These are phyloP conservation scores for Hyphopichia wangnamkhiaoensis DNA, from an alignment of 1,139 yeast genomes.

Conservation along the genomic window DNA sequence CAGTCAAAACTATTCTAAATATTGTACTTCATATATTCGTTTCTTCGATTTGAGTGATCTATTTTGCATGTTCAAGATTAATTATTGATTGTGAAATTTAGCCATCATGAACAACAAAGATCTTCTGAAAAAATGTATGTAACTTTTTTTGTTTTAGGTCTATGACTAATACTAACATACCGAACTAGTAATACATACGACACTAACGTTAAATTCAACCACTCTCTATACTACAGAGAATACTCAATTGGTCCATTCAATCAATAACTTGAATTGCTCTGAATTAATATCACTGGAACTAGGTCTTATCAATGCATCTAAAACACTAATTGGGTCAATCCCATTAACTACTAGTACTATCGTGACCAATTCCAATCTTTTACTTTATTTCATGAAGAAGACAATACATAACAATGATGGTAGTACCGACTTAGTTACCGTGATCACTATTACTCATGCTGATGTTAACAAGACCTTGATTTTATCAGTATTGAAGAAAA, in stretches of 20 bases:
- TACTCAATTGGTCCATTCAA: slow-evolving; percentile 35
- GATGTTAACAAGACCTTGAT: slow-evolving; percentile 47
- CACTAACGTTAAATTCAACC: slow-evolving; percentile 55
- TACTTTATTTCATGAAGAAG: slow-evolving; percentile 53
- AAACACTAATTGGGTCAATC: slow-evolving; percentile 46
- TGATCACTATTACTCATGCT: slow-evolving; percentile 47
- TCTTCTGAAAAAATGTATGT: slow-evolving; percentile 36
- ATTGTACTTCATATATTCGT: background rate
- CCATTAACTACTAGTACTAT: slow-evolving; percentile 30
- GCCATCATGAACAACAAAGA: slow-evolving; percentile 22
- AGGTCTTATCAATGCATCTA: slow-evolving; percentile 52
- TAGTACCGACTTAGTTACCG: slow-evolving; percentile 51
- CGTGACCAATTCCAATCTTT: slow-evolving; percentile 34
- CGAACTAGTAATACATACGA: slow-evolving; percentile 39
- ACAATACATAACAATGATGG: slow-evolving; percentile 42
- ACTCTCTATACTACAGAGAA: slow-evolving; percentile 59
- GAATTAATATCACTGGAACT: slow-evolving; percentile 57
- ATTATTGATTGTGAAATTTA: background rate
- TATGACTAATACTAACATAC: background rate
- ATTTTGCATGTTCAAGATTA: too few relatives aligned
- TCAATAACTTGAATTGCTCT: slow-evolving; percentile 49
- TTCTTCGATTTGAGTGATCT: too few relatives aligned
- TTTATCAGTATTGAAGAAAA: slow-evolving; percentile 47
- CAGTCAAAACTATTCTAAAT: too few relatives aligned
- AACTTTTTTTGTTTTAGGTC: background rate